Base-by-base conservation (phyloP, 345 rosid genomes). In the Rubroshorea leprosula region DNA sequence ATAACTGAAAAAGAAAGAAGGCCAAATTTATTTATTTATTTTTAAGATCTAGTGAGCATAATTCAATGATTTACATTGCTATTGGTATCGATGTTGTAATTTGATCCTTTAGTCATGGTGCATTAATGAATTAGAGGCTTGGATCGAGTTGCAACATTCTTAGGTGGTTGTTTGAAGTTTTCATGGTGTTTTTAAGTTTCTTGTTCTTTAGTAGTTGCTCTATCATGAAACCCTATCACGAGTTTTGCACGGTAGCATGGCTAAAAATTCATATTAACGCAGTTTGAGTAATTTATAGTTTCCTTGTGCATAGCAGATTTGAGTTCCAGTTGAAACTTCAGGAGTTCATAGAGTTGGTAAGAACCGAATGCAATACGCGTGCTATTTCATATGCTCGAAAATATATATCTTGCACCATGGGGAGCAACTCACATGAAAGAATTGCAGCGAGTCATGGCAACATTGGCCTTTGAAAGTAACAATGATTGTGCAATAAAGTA, bases 241-340 rank as follows among this genome's bases (percentile, higher is more conserved):
- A n/a, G n/a, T n/a, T n/a, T n/a, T n/a, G n/a, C n/a, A n/a, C n/a
- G n/a, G n/a, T n/a, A n/a, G n/a, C n/a, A n/a, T n/a, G n/a, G 9
- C 35, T 9, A 29, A 29, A 29, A 29, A 3, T 29, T 3, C 35
- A 3, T 29, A 29, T 3, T 29, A n/a, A n/a, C n/a, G n/a, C n/a
- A 3, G 35, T 29, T 29, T 29, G 35, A 3, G 35, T 29, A 29
- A 4, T 29, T 9, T 4, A 3, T 29, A 29, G 4, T 29, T 3
- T 29, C 5, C 9, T 9, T 3, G 9, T 29, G 51, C 80, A 93
- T 97, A 93, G 99, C 79, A 83, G 77, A 58, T 82, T 89, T 11
- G 99, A 93, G 66, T 89, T 93, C 79, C 94, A 82, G 73, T 72
- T 93, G 76, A 87, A 96, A 76, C 85, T 85, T 73, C 99, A 93